A percentile compares a stretch with the other conserved stretches of the same genome.
phyloP scores from a whole-genome alignment of 1,284 basidiomycete species.

The Microbotryomycetes sp. region DNA sequence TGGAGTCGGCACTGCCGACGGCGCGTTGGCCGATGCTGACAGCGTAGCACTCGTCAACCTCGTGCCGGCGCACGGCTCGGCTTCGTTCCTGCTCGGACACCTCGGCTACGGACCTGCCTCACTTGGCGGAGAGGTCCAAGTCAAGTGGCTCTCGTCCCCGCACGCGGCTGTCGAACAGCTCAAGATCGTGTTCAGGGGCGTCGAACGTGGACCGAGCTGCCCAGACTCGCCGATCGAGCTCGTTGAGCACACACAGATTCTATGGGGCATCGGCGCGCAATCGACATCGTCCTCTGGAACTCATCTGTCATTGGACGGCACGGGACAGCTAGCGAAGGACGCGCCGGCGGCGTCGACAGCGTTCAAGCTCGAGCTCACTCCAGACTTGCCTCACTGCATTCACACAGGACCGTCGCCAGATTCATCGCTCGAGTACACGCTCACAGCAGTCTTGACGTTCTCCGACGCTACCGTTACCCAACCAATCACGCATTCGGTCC shows the following conservation, averaged over 20 bases:
- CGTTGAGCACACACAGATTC: constrained; percentile 44
- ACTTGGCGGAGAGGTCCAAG: constrained; percentile 25
- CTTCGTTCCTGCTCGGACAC: constrained; percentile 17
- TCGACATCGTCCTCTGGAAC: not conserved
- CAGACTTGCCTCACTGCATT: constrained; percentile 28
- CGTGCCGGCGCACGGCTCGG: constrained; percentile 1
- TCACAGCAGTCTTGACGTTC: constrained; percentile 12
- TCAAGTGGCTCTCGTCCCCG: constrained; percentile 10
- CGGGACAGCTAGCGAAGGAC: not conserved
- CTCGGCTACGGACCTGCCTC: constrained; percentile 20
- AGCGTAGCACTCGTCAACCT: constrained; percentile 15
- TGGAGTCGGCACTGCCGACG: not conserved
- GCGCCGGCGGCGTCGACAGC: constrained; percentile 6
- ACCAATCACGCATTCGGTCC: constrained; percentile 5
- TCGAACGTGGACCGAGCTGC: constrained; percentile 19
- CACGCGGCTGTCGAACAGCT: constrained; percentile 5
- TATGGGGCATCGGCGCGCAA: constrained; percentile 18
- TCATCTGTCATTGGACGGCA: no score
- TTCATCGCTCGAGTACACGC: constrained; percentile 20
- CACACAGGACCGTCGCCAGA: constrained; percentile 11
- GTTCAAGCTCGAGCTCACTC: constrained; percentile 24
- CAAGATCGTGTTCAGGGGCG: constrained; percentile 15
- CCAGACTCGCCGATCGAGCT: constrained; percentile 66
- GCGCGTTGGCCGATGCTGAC: not conserved
- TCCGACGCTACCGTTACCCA: not conserved